Percentiles rank a stretch among this genome's conserved stretches.
Evolutionary conservation across 768 basidiomycete species (phyloP).

Genomic region (Leccinum variicolor): DNA sequence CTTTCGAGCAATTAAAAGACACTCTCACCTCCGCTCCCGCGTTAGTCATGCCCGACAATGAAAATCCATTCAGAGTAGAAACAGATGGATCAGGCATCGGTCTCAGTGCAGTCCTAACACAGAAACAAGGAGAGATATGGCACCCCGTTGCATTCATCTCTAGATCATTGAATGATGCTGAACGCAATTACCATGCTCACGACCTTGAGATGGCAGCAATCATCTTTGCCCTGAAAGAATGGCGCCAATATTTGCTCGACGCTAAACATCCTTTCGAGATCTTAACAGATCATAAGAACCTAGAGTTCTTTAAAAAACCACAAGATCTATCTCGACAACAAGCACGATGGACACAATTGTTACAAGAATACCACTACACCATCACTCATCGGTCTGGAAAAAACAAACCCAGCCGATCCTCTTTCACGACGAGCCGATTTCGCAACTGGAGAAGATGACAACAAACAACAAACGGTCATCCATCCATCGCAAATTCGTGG

Average conservation of each 20-base stretch:
- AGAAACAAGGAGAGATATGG: not conserved
- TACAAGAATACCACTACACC: not conserved
- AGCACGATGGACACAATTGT: not conserved
- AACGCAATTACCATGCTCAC: constrained; percentile 1
- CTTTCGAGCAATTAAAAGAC: not conserved
- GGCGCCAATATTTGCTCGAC: constrained; percentile 1
- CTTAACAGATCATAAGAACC: constrained; percentile 37
- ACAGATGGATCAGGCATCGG: not conserved
- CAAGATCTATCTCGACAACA: not conserved
- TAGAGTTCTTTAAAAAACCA: constrained; percentile 32
- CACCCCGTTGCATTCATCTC: not conserved
- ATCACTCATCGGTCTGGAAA: not conserved
- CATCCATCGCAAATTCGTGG: too few relatives aligned
- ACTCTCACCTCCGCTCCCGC: fast-evolving
- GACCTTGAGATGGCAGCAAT: constrained; percentile 1
- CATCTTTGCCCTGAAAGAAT: not conserved
- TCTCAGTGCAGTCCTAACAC: not conserved
- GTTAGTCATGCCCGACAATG: not conserved
- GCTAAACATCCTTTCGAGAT: constrained; percentile 14
- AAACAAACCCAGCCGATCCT: not conserved
- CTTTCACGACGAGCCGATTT: not conserved
- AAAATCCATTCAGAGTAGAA: not conserved
- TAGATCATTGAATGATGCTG: fast-evolving
- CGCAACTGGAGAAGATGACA: not conserved
- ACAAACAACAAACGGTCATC: not conserved